Conservation (phyloP, 1,139 yeast genomes). For the Sugiyamaella castrensis region DNA sequence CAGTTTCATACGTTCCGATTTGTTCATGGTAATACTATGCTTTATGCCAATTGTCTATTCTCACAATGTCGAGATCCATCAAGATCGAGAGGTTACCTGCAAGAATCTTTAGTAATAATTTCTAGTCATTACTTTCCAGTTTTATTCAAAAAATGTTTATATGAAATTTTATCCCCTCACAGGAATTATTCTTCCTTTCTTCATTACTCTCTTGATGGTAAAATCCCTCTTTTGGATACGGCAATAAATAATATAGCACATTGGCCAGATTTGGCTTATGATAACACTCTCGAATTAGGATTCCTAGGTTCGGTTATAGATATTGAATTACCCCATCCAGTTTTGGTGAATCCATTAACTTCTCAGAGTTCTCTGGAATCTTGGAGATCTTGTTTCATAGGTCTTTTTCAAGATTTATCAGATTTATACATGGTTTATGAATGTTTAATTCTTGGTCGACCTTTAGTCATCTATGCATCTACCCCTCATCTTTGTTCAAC, state of each 20-base stretch:
- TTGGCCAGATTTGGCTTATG: conserved; percentile 30
- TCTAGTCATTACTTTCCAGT: conserved; percentile 28
- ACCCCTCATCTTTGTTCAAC: conserved; percentile 30
- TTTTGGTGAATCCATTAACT: conserved; percentile 16
- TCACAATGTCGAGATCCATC: conserved; percentile 25
- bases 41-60: conserved; percentile 31
- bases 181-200: conserved; percentile 14
- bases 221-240: conserved; percentile 31
- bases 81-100: conserved; percentile 29
- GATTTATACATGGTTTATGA: conserved; percentile 32
- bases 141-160: conserved; percentile 29
- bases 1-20: conserved; percentile 29
- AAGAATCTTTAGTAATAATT: conserved; percentile 32
- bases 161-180: conserved; percentile 18
- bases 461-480: conserved; percentile 29
- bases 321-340: conserved; percentile 15
- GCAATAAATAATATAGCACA: conserved; percentile 31
- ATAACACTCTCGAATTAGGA: conserved; percentile 25
- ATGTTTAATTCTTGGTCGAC: conserved; percentile 25
- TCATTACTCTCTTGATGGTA: conserved; percentile 22
- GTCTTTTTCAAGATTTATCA: conserved; percentile 19
- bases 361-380: conserved; percentile 20
- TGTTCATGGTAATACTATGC: conserved; percentile 2
- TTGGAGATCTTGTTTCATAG: conserved; percentile 25
- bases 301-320: conserved; percentile 29